Evolutionary conservation across 2,329 filamentous ascomycete species (phyloP), one percentile per base, ranked within the genome.

Genomic region (Alternaria brassicae): DNA sequence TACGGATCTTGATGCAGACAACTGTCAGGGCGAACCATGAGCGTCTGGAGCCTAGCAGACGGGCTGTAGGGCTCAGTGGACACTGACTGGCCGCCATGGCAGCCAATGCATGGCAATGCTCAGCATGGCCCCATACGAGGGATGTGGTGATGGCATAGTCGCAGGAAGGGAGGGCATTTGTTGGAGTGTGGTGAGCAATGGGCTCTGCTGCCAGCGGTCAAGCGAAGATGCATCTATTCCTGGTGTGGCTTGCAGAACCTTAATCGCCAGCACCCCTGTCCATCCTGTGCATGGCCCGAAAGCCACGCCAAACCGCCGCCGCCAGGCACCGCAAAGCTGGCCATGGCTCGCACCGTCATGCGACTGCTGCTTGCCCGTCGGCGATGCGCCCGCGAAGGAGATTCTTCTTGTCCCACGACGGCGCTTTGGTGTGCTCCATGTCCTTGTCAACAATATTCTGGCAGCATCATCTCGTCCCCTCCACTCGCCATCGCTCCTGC

Each of bases 201-300:
- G 32, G 52, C 53, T 58, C 50, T 49, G 66, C 57, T 61, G 37
- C 61, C 56, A 53, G 50, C 63, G 40, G 61, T 39, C 62, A 68
- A 71, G 72, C 69, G 67, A 72, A 56, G 53, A 40, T 57, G 67
- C 71, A 68, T 69, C 74, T 77, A 77, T 76, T 77, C 70, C 70
- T 73, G 74, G 73, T 63, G 74, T 76, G 74, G 74, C 74, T 75
- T 77, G 73, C 74, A 77, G 69, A 75, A 71, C 70, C 69, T 75
- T 72, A 76, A 75, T 71, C 59, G 37, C 15, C 45, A 21, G 13
- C 56, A 73, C 67, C 73, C 74, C 69, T 74, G 72, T 60, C 60
- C 60, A 34, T 40, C 27, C 62, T 72, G 68, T 64, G 59, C 65
- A 71, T 67, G 63, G 68, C 63, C 65, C 56, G 62, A 64, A 70